Evolutionary conservation across 345 rosid species (phyloP).

Genomic region (Lumnitzera racemosa): DNA sequence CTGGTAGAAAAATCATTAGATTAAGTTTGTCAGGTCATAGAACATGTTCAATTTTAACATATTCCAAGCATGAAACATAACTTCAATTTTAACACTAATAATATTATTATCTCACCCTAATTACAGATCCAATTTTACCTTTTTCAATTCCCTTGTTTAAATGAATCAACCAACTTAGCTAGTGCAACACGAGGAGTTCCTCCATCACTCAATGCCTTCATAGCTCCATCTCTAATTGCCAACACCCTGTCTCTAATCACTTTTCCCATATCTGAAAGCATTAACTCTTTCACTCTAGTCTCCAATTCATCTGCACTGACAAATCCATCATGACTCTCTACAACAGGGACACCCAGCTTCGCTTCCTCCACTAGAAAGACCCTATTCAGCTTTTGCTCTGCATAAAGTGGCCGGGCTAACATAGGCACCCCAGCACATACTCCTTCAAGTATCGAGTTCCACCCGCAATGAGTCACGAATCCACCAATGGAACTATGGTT

Average conservation of each 20-base stretch:
- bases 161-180: constrained; percentile 3
- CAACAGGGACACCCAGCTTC: constrained; percentile 7
- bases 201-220: constrained; percentile 2
- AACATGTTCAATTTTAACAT: too few species aligned
- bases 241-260: constrained; percentile 1
- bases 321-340: not conserved
- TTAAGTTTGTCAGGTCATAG: too few species aligned
- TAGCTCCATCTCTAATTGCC: not conserved
- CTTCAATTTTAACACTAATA: too few species aligned
- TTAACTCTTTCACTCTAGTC: constrained; percentile 7
- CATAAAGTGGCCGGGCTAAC: constrained; percentile 20
- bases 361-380: constrained; percentile 6
- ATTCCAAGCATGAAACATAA: too few species aligned
- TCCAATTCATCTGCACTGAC: constrained; percentile 12
- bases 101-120: too few species aligned
- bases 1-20: too few species aligned
- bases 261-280: constrained; percentile 7
- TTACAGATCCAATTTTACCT: too few species aligned
- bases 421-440: constrained; percentile 19
- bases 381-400: constrained; percentile 12
- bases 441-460: constrained; percentile 37
- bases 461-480: constrained; percentile 38
- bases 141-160: not conserved
- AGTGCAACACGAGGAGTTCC: constrained; percentile 10
- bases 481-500: constrained; percentile 29